Conservation (phyloP, 768 basidiomycete species). For the Dentipellis sp. region DNA sequence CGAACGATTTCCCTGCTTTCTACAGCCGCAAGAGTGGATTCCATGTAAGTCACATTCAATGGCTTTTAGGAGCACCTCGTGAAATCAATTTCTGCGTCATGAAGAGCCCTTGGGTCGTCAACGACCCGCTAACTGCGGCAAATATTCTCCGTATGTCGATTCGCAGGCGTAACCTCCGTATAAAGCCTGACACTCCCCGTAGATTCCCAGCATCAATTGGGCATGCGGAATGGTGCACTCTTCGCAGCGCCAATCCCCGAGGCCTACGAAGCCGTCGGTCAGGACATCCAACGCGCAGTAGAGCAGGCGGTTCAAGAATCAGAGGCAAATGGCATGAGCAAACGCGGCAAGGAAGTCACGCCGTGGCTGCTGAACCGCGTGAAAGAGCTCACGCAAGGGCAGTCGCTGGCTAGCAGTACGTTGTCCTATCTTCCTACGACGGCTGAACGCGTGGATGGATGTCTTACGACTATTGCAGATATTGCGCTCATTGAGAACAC, state of each 20-base stretch:
- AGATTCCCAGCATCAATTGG: slow-evolving; percentile 68
- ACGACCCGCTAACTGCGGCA: slow-evolving; percentile 59
- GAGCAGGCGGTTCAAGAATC: slow-evolving; percentile 82
- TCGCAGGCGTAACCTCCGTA: neutral
- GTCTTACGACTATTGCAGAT: slow-evolving; percentile 34
- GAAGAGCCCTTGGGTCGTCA: slow-evolving; percentile 74
- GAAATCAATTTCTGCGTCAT: neutral
- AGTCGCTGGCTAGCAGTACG: slow-evolving; percentile 66
- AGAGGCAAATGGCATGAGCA: slow-evolving; percentile 69
- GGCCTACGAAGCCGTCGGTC: slow-evolving; percentile 58
- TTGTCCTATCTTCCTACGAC: neutral
- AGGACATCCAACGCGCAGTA: slow-evolving; percentile 63
- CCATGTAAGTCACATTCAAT: slow-evolving; percentile 34
- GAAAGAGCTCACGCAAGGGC: slow-evolving; percentile 67
- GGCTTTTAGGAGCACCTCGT: neutral
- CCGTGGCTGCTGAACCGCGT: slow-evolving; percentile 90
- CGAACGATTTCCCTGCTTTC: slow-evolving; percentile 89
- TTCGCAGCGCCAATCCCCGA: slow-evolving; percentile 89
- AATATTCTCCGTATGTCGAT: slow-evolving; percentile 53
- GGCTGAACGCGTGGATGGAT: neutral
- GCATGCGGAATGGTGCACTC: slow-evolving; percentile 66
- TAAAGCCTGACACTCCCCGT: neutral
- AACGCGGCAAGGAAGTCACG: slow-evolving; percentile 82
- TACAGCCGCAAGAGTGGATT: slow-evolving; percentile 80
- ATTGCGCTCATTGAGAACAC: slow-evolving; percentile 87